Base-by-base conservation (phyloP, 2,329 filamentous ascomycete species). In the Aspergillus sp. region DNA sequence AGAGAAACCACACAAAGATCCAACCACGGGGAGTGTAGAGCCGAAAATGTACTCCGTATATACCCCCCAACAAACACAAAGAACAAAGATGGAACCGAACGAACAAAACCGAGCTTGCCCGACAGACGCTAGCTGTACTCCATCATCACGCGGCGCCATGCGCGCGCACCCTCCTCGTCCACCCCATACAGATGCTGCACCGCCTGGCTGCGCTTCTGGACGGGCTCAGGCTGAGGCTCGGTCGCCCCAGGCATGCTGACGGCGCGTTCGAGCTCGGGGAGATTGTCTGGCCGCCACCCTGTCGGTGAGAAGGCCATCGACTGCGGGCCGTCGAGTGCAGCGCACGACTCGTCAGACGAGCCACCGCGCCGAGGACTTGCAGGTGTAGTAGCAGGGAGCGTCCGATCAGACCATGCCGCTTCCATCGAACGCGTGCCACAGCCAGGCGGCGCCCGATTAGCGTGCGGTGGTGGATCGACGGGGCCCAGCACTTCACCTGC, bases 121-220 rank as follows among this genome's bases (percentile, higher is more conserved):
- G 34, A 36, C 29, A 13, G 7, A 38, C 14, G 29, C 17, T 11
- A 73, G 36, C 56, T 65, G 54, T 72, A 74, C 50, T 74, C 70
- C 10, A 72, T 55, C 44, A 72, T 64, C 41, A 67, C 59, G 20
- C 71, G 61, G 53, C 61, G 64, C 65, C 68, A 74, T 23, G 62
- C 67, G 19, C 69, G 64, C 20, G 56, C 50, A 9, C 68, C 69
- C 14, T 69, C 60, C 17, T 53, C 57, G 48, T 71, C 69, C 20
- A 55, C 58, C 45, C 69, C 62, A 10, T 58, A 60, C 54, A 72
- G 60, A 44, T 67, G 53, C 46, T 71, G 65, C n/a, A 67, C 58
- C 4, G 63, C 60, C 50, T 72, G 62, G 13, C 54, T 67, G 40
- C 63, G 64, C 52, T 64, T 67, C 49, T 65, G 62, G 17, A 70